These are phyloP conservation scores for Zostera marina DNA, from an alignment of 116 monocot genomes.

Conservation along the genomic window DNA sequence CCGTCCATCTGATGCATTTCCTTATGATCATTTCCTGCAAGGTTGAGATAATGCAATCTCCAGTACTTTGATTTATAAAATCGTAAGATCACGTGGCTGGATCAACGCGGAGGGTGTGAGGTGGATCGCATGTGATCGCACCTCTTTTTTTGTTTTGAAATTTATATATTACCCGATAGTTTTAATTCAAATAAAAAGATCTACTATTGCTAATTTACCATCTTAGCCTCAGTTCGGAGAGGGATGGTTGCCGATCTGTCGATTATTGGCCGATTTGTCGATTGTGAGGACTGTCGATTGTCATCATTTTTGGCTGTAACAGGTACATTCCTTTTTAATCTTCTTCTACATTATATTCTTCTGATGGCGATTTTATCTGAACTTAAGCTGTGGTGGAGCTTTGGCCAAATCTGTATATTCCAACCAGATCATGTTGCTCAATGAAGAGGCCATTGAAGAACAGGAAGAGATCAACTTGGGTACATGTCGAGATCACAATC, in stretches of 20 bases:
- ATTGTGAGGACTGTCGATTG: conserved; percentile 82
- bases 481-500: conserved; percentile 73
- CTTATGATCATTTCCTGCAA: too few relatives aligned
- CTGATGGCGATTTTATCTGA: not conserved
- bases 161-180: too few relatives aligned
- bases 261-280: conserved; percentile 55
- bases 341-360: not conserved
- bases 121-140: too few relatives aligned
- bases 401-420: conserved; percentile 50
- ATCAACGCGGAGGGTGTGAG: too few relatives aligned
- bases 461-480: conserved; percentile 49
- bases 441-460: conserved; percentile 55
- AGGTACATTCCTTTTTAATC: conserved; percentile 19
- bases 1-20: too few relatives aligned
- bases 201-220: too few relatives aligned
- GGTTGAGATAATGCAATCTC: too few relatives aligned
- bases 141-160: too few relatives aligned
- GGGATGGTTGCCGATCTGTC: conserved; percentile 10
- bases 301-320: conserved; percentile 74
- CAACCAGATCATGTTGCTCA: conserved; percentile 64
- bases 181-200: too few relatives aligned
- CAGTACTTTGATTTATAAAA: too few relatives aligned
- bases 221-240: too few relatives aligned
- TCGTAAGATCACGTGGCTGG: too few relatives aligned
- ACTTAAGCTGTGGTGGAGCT: conserved; percentile 62